Evolutionary conservation across 1,284 basidiomycete species (phyloP).

Genomic region (Nidula niveotomentosa): DNA sequence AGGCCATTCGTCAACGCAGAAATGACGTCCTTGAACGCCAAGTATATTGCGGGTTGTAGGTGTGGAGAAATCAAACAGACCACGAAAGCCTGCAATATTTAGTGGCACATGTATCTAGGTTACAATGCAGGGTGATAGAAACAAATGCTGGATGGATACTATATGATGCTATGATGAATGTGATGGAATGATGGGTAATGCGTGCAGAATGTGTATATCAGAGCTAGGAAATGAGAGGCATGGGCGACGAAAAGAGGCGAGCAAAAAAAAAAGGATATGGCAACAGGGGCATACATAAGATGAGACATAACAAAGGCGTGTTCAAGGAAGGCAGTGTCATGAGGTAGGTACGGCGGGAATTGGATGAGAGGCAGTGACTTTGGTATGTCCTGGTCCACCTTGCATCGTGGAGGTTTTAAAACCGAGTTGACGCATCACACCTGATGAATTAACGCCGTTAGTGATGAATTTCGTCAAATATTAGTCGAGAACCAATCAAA

Average conservation of each 20-base stretch:
- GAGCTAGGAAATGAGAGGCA: constrained; percentile 34
- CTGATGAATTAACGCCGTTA: constrained; percentile 22
- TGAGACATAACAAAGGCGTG: constrained; percentile 5
- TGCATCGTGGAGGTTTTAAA: constrained; percentile 85
- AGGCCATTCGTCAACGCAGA: too few species aligned
- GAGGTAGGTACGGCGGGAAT: constrained; percentile 14
- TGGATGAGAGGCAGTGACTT: constrained; percentile 46
- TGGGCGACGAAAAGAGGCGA: constrained; percentile 21
- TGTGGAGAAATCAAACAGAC: too few species aligned
- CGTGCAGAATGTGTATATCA: constrained; percentile 32
- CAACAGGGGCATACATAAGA: constrained; percentile 7
- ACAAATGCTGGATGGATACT: constrained; percentile 31
- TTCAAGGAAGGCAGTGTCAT: constrained; percentile 23
- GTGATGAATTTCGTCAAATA: constrained; percentile 1
- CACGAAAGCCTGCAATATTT: constrained; percentile 6
- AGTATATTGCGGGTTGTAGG: too few species aligned
- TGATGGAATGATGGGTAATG: constrained; percentile 24
- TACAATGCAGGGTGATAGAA: constrained; percentile 26
- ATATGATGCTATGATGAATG: background rate
- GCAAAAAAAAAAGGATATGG: constrained; percentile 6
- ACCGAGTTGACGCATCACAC: constrained; percentile 80
- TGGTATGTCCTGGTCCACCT: constrained; percentile 42
- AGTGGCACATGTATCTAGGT: constrained; percentile 24
- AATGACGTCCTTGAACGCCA: too few species aligned
- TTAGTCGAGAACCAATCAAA: background rate